Percentiles rank a stretch among this genome's conserved stretches.
phyloP scores from a whole-genome alignment of 257 asterid species.

The Solanum ossicruentum region DNA sequence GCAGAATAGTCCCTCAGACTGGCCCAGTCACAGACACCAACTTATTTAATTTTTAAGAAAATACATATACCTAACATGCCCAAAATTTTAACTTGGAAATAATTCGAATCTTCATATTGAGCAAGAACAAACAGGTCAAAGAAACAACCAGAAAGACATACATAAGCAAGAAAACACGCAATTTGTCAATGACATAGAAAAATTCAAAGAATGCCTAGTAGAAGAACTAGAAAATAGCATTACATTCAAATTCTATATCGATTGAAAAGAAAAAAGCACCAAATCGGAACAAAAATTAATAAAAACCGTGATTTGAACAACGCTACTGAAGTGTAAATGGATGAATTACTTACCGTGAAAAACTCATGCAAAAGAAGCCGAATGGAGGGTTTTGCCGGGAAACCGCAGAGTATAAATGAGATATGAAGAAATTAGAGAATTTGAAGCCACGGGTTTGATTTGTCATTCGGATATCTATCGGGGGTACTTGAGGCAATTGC shows the following conservation, averaged over 20 bases:
- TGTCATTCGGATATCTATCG: neutral
- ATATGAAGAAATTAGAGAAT: neutral
- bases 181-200: neutral
- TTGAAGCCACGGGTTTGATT: neutral
- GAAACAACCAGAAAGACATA: neutral
- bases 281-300: neutral
- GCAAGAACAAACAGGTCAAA: neutral
- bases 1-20: neutral
- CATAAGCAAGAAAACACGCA: neutral
- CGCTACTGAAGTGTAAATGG: neutral
- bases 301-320: neutral
- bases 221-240: neutral
- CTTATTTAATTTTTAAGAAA: neutral
- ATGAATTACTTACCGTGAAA: neutral
- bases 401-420: neutral
- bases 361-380: neutral
- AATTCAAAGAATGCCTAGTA: neutral
- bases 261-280: neutral
- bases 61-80: neutral
- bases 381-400: conserved; percentile 1
- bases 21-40: neutral
- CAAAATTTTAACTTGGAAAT: neutral
- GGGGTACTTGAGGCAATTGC: neutral
- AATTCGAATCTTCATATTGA: neutral
- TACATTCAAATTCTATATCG: neutral